Evolutionary conservation across 2,329 filamentous ascomycete species (phyloP).

Genomic region (Cadophora sp.): DNA sequence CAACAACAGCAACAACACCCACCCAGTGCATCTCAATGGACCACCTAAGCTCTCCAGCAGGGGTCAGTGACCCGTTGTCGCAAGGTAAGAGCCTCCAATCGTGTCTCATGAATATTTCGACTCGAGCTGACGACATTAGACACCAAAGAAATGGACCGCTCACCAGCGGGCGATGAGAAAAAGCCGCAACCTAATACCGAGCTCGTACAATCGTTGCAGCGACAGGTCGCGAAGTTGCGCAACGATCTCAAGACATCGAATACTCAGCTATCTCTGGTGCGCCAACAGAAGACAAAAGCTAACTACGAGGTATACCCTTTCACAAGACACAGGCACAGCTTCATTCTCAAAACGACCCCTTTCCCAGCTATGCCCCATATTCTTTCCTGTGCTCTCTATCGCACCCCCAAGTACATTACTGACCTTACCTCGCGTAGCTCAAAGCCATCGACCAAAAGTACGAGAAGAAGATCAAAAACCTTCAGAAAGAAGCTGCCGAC

Average conservation of each 20-base stretch:
- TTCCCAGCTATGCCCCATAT: too few relatives aligned
- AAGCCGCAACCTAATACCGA: not conserved
- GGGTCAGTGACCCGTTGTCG: not conserved
- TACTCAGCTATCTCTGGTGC: constrained; percentile 8
- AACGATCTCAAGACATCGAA: constrained; percentile 10
- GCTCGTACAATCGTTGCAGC: not conserved
- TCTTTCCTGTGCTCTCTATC: not conserved
- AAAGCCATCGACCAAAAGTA: not conserved
- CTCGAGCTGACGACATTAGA: not conserved
- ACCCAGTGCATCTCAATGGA: not conserved
- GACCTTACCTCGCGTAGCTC: not conserved
- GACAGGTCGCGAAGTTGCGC: not conserved
- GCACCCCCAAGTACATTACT: too few relatives aligned
- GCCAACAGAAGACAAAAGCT: constrained; percentile 10
- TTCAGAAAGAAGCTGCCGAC: not conserved
- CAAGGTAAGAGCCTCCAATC: not conserved
- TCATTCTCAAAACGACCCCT: too few relatives aligned
- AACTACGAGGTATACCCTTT: not conserved
- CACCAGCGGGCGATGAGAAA: not conserved
- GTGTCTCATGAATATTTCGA: not conserved
- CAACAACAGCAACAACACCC: too few relatives aligned
- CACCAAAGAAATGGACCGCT: not conserved
- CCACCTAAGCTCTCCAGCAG: not conserved
- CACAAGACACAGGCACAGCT: too few relatives aligned
- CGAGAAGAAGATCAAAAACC: constrained; percentile 8